A percentile compares a stretch with the other conserved stretches of the same genome.
Conservation (phyloP, 139 green algal genomes). For the Haematococcus lacustris region DNA sequence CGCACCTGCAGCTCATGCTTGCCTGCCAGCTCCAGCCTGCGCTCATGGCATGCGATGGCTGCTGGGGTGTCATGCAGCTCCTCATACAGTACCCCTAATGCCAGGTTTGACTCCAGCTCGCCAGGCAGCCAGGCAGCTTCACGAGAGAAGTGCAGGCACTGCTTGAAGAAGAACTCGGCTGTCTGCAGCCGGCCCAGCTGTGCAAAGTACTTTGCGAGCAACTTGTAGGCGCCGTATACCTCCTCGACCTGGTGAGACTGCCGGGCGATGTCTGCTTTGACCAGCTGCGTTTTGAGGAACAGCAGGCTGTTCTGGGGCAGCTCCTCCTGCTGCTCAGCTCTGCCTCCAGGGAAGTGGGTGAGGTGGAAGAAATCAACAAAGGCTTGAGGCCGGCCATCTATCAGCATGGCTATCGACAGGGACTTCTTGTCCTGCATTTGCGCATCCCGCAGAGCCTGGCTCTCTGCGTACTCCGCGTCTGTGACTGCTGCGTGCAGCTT, state of each 20-base stretch:
- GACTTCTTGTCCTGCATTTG: slow-evolving; percentile 33
- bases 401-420: slow-evolving; percentile 32
- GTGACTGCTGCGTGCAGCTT: slow-evolving; percentile 27
- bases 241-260: slow-evolving; percentile 2
- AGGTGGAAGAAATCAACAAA: slow-evolving; percentile 56
- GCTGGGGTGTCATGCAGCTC: slow-evolving; percentile 27
- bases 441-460: slow-evolving; percentile 15
- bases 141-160: slow-evolving; percentile 15
- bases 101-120: slow-evolving; percentile 50
- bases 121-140: slow-evolving; percentile 20
- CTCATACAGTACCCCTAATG: slow-evolving; percentile 49
- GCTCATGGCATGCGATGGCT: slow-evolving; percentile 47
- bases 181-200: slow-evolving; percentile 31
- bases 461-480: slow-evolving; percentile 21
- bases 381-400: slow-evolving; percentile 41
- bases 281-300: slow-evolving; percentile 38
- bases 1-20: slow-evolving; percentile 12
- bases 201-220: slow-evolving; percentile 42
- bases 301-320: slow-evolving; percentile 30
- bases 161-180: slow-evolving; percentile 43
- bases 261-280: slow-evolving; percentile 25
- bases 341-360: slow-evolving; percentile 9
- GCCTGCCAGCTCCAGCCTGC: slow-evolving; percentile 28
- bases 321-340: slow-evolving; percentile 1
- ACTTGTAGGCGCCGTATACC: slow-evolving; percentile 26